Base-by-base conservation (phyloP, 2,329 filamentous ascomycete genomes). In the Davidsoniella eucalypti region DNA sequence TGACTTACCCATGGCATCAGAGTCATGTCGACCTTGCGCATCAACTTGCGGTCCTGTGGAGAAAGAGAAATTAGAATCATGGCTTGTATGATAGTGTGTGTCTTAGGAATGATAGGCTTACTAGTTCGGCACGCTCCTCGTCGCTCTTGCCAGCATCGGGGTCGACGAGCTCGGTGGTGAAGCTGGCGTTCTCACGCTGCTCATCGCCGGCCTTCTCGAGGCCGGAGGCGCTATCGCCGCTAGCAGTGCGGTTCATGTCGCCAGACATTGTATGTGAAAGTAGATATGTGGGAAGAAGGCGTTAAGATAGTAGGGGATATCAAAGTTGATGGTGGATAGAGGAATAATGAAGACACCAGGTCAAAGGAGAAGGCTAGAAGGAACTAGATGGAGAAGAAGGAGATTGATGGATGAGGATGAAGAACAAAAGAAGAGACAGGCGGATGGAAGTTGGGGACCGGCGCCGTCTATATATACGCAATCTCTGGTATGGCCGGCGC, bases 131-230 rank as follows among this genome's bases (percentile, higher is more conserved):
- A 55, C 67, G 72, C 60, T 86, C 82, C 55, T 76, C 78, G 1
- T 73, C 72, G 38, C 70, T 78, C 56, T 84, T 63, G 6, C 77
- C 76, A 44, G 73, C 78, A 63, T 87, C 82, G 5, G 65, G 66
- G 48, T 69, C 64, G 14, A 17, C 37, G 17, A 54, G 17, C 14
- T 50, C 49, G 18, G 26, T 45, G 37, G 33, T 38, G 23, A 40
- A 40, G 47, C 41, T 26, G 12, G 36, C 23, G 10, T 40, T 23
- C 23, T 52, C 51, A 10, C 43, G 47, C 38, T 50, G 42, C 2
- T 50, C 48, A n/a, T 45, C 21, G 9, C 37, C 43, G 17, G 48
- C 16, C 40, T 48, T 53, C 23, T 53, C 52, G 26, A 50, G 33
- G 47, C 42, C 51, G 4, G 46, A 52, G 41, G 36, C 43, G 29